Conservation (phyloP, 805 yeast species). For the Nakazawaea populi region DNA sequence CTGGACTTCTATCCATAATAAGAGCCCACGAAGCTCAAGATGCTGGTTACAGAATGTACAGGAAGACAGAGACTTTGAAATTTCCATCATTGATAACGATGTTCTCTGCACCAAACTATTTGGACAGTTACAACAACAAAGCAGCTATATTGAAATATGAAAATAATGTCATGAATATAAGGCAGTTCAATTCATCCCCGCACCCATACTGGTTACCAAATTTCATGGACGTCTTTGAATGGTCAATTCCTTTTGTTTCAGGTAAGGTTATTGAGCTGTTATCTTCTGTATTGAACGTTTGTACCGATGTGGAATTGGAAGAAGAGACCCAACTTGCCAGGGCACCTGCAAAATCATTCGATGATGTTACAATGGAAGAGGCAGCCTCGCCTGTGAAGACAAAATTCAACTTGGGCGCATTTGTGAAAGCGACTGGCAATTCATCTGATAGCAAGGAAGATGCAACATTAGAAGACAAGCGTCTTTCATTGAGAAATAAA, state of each 20-base stretch:
- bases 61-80: constrained; percentile 73
- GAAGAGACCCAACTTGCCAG: constrained; percentile 57
- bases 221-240: constrained; percentile 94
- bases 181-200: constrained; percentile 88
- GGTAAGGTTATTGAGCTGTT: constrained; percentile 94
- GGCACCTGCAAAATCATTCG: constrained; percentile 27
- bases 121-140: constrained; percentile 88
- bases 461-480: constrained; percentile 24
- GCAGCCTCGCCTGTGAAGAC: constrained; percentile 18
- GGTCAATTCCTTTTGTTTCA: constrained; percentile 97
- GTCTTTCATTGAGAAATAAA: constrained; percentile 66
- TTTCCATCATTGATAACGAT: constrained; percentile 88
- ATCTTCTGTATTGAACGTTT: constrained; percentile 81
- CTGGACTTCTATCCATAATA: constrained; percentile 75
- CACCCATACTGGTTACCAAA: constrained; percentile 98
- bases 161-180: constrained; percentile 86
- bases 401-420: constrained; percentile 15
- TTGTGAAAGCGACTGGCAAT: background rate
- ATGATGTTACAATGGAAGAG: constrained; percentile 15
- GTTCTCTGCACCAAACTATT: constrained; percentile 93
- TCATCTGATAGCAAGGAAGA: constrained; percentile 11
- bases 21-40: constrained; percentile 98
- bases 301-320: constrained; percentile 91
- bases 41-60: constrained; percentile 94
- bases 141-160: constrained; percentile 94